Evolutionary conservation across 192 early-diverging fungal genomes (phyloP), one percentile per base, ranked within the genome.

Genomic region (Coemansia sp.): DNA sequence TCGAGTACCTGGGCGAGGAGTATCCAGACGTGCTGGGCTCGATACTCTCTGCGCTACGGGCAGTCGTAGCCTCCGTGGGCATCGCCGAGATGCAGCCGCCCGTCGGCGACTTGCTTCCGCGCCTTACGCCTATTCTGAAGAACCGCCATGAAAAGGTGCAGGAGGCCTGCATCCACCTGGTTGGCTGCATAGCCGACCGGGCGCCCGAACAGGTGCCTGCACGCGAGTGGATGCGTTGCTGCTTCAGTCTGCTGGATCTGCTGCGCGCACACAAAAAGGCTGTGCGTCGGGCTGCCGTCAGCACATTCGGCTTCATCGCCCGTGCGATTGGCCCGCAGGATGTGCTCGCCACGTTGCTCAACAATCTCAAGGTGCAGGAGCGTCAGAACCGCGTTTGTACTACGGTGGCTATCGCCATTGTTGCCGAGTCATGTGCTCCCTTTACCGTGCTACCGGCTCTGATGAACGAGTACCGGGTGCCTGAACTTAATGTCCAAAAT

Each of bases 391-490:
- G 97, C 78, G 97, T 99, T 31, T 99, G 97, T 73, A 99, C 97
- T 0, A 98, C 97, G 0, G 93, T 99, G 6, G 97, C 97, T 5
- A 99, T 99, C 67, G 92, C 92, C 36, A 94, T 96, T 78, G 92
- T 94, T 0, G 94, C 94, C n/a, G 94, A 95, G 55, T 92, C 95
- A 2, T 96, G 94, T 64, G 89, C 91, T 1, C 97, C 97, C 0
- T 99, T 98, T 70, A 99, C 95, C 2, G 94, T 99, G 21, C 78
- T 99, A 9, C 97, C 97, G 0, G 97, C 94, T 0, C 75, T 99
- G 20, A 96, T 99, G 96, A 96, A 97, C 79, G 97, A 99, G 75
- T 99, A 99, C 81, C 90, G 97, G 30, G 95, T 99, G 10, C 97
- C 97, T 0, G 97, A 99, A 55, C 82, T 98, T 26, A 99, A 99